Evolutionary conservation across 768 basidiomycete genomes (phyloP), one percentile per base, ranked within the genome.

Genomic region (Phlegmacium glaucopus): DNA sequence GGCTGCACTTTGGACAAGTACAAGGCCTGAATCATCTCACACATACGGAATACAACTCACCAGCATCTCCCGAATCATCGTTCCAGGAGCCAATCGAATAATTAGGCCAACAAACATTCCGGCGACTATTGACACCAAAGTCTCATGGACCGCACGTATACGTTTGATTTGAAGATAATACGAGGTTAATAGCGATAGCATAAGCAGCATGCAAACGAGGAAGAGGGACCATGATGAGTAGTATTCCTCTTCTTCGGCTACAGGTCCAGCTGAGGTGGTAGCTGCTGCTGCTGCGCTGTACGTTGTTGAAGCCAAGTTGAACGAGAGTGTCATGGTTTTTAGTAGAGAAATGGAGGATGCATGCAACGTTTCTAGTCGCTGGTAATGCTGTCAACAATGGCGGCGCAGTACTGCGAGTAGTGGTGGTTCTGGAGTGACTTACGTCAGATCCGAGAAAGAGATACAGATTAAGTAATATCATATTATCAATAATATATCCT

Each of bases 121-220:
- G 6, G 94, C 93, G 61, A 94, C 83, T 54, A 98, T 93, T 16
- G 94, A 89, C 15, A 99, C 90, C 26, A 97, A 75, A 0, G 96
- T 99, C 70, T 99, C 96, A 59, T 99, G 94, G 10, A 99, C 80
- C 13, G 91, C 88, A 47, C 94, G 83, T 70, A 99, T 99, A 42
- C 88, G 79, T 65, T 94, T 93, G 61, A 97, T 91, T 75, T 98
- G 94, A 4, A 99, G 83, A 61, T 97, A 98, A 72, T 99, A 99
- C 22, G 91, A 94, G 16, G 93, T 96, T 80, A 87, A 91, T 48
- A 99, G 80, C 7, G 95, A 96, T 53, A 96, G 74, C 45, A 98
- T 88, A 51, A 99, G 86, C 28, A 99, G 83, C 52, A 91, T 67
- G 72, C 91, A 91, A 57, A 93, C 91, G 44, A 94, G 85, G 66